Evolutionary conservation across 169 alveolate genomes (phyloP).

Genomic region (Prorocentrum cordatum): DNA sequence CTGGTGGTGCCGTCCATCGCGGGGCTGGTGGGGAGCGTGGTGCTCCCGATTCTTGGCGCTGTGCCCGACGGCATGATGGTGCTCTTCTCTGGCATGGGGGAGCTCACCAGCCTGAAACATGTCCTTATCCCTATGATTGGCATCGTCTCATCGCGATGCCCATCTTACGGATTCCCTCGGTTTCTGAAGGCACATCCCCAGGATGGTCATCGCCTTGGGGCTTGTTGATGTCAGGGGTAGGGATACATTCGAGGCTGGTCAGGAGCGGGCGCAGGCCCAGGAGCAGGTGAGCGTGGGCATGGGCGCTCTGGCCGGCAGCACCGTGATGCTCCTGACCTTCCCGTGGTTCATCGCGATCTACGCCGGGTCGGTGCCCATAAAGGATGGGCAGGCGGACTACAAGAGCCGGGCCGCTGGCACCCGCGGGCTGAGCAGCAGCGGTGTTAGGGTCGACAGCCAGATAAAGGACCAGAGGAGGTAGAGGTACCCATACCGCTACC

Average conservation of each 20-base stretch:
- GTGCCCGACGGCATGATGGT: slow-evolving; percentile 71
- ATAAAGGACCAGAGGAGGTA: too few species aligned
- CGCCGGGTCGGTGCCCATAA: not conserved
- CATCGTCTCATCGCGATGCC: too few species aligned
- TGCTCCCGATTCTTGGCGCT: slow-evolving; percentile 69
- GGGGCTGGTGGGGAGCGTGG: slow-evolving; percentile 10
- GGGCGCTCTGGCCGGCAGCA: slow-evolving; percentile 71
- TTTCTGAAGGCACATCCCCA: too few species aligned
- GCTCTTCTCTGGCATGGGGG: slow-evolving; percentile 57
- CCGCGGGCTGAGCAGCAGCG: not conserved
- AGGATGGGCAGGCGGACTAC: not conserved
- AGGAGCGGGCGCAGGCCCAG: too few species aligned
- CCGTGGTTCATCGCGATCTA: slow-evolving; percentile 23
- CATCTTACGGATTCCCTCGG: too few species aligned
- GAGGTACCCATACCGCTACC: too few species aligned
- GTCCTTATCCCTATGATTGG: too few species aligned
- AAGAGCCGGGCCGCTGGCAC: not conserved
- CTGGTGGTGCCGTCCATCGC: not conserved
- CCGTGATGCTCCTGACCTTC: slow-evolving; percentile 66
- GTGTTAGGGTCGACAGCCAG: too few species aligned
- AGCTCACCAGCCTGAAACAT: too few species aligned
- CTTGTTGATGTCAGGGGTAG: too few species aligned
- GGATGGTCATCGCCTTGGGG: too few species aligned
- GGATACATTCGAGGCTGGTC: too few species aligned
- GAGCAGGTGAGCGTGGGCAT: slow-evolving; percentile 67